Base-by-base conservation (phyloP, 1,139 yeast genomes). In the Trichomonascaceae sp. region DNA sequence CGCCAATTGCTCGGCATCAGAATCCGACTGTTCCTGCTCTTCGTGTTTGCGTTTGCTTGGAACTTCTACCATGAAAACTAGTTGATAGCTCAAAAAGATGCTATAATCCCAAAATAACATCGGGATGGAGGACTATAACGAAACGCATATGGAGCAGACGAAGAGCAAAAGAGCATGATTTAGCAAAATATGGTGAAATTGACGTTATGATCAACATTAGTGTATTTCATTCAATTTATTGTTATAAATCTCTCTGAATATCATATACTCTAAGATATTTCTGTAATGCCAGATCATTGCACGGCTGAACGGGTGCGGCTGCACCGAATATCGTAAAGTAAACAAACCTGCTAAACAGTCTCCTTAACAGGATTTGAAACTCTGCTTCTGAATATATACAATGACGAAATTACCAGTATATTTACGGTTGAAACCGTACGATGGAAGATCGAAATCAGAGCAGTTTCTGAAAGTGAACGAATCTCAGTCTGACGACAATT, bases 361-460 rank as follows among this genome's bases (percentile, higher is more conserved):
- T 18, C 19, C 38, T 41, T 47, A 5, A 32, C 12, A 41, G 41
- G 17, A 12, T 41, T 32, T 7, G 15, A 32, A 39, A 43, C 19
- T 43, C 41, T 19, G 12, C 24, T 17, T 17, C 7, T 19, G 8
- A 50, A 45, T n/a, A 24, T 13, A 15, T 15, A 41, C 13, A 15
- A 43, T 41, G 47, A 43, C 55, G 27, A 53, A 49, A 54, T 55
- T 68, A 2, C 75, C 75, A 2, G 73, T 70, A 22, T 73, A 66
- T 52, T 58, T 73, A 45, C 62, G 76, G 30, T 60, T 72, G 43
- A 71, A 71, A 53, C 75, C 76, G 1, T 57, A 57, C 7, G 52
- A 50, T 2, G 39, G 52, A 12, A 46, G 45, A 15, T 55, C 47
- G 5, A 53, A 48, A 3, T 41, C 57, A n/a, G 61, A 57, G 49